Conservation (phyloP, 2,329 filamentous ascomycete species). For the Whalleya microplaca region DNA sequence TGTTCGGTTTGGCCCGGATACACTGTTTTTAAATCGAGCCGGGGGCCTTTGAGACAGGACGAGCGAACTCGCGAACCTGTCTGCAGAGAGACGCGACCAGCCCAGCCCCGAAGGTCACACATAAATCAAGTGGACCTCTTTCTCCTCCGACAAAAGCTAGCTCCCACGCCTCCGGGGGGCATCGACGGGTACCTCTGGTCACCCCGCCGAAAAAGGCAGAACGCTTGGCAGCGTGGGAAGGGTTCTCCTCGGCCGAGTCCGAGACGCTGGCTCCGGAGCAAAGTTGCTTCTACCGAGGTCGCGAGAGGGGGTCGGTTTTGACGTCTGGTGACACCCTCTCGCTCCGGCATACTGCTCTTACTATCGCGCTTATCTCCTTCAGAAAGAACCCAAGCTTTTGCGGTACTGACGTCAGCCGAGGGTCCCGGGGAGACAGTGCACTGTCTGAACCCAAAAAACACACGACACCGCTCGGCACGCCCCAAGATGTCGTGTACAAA, state of each 20-base stretch:
- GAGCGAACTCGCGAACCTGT: slow-evolving; percentile 33
- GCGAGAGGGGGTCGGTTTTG: slow-evolving; percentile 19
- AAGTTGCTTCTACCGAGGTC: slow-evolving; percentile 49
- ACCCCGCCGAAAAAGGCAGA: slow-evolving; percentile 31
- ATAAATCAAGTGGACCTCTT: slow-evolving; percentile 24
- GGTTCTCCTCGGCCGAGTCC: slow-evolving; percentile 58
- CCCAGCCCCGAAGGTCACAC: slow-evolving; percentile 43
- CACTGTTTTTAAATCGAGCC: slow-evolving; percentile 36
- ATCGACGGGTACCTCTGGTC: slow-evolving; percentile 9
- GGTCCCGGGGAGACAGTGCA: not conserved
- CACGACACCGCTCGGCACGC: slow-evolving; percentile 12
- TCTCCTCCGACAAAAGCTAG: slow-evolving; percentile 30
- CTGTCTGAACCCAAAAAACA: not conserved
- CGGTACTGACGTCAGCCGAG: slow-evolving; percentile 28
- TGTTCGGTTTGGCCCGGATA: slow-evolving; percentile 20
- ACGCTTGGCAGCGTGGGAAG: slow-evolving; percentile 32
- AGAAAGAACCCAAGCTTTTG: slow-evolving; percentile 51
- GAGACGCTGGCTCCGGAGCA: slow-evolving; percentile 61
- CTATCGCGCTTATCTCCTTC: slow-evolving; percentile 64
- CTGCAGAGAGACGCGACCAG: slow-evolving; percentile 55
- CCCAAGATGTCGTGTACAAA: slow-evolving; percentile 23
- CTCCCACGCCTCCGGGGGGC: slow-evolving; percentile 35
- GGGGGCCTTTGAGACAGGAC: slow-evolving; percentile 43
- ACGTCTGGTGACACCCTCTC: slow-evolving; percentile 15
- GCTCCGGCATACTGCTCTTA: slow-evolving; percentile 48